Conservation (phyloP, 2,329 filamentous ascomycete species). For the Cordyceps fumosorosea region DNA sequence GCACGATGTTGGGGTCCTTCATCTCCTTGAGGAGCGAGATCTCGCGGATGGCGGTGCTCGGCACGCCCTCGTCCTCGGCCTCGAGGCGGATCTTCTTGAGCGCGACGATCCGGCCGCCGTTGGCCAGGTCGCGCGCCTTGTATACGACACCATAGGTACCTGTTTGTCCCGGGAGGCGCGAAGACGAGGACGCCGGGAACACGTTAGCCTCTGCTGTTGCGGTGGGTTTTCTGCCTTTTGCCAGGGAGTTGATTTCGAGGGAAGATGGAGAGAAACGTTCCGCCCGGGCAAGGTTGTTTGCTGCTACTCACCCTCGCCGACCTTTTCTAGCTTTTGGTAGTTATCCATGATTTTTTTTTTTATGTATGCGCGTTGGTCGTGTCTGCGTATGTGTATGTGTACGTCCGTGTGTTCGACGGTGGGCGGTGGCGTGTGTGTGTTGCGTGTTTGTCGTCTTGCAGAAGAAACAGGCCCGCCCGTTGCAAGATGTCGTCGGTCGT, state of each 20-base stretch:
- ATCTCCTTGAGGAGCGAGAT: constrained; percentile 93
- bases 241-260: background rate
- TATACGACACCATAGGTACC: constrained; percentile 94
- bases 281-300: background rate
- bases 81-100: constrained; percentile 95
- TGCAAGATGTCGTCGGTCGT: background rate
- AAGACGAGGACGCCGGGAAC: background rate
- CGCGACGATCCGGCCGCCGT: constrained; percentile 78
- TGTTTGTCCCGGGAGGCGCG: constrained; percentile 27
- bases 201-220: background rate
- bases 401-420: background rate
- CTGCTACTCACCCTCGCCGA: constrained; percentile 70
- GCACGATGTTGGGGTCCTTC: constrained; percentile 85
- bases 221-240: background rate
- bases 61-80: constrained; percentile 89
- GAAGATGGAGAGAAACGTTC: background rate
- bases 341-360: constrained; percentile 64
- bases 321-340: constrained; percentile 95
- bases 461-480: constrained; percentile 12
- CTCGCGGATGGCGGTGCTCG: constrained; percentile 87
- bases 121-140: constrained; percentile 80
- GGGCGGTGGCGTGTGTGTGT: background rate
- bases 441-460: background rate
- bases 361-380: constrained; percentile 4
- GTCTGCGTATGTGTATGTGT: background rate